phyloP scores from a whole-genome alignment of 345 rosid species.

The Reutealis trisperma region DNA sequence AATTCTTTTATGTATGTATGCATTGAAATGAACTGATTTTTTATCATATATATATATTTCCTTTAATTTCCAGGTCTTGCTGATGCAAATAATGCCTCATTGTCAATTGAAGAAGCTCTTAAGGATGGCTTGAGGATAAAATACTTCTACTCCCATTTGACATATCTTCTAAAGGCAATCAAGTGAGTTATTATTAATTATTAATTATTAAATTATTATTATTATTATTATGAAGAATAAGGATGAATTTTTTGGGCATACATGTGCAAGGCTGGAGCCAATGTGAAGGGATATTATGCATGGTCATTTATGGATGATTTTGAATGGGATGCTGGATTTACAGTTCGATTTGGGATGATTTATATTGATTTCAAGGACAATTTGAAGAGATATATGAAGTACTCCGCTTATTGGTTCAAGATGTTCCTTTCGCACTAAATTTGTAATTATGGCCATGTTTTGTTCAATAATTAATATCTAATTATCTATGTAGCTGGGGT shows the following conservation, averaged over 20 bases:
- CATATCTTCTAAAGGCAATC: constrained; percentile 33
- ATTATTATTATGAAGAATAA: not conserved
- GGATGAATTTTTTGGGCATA: not conserved
- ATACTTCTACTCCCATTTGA: constrained; percentile 37
- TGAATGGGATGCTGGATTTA: constrained; percentile 61
- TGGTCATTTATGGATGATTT: constrained; percentile 70
- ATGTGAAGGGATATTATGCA: constrained; percentile 54
- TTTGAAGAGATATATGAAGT: constrained; percentile 53
- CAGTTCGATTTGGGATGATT: constrained; percentile 48
- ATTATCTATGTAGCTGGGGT: no score
- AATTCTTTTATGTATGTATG: not conserved
- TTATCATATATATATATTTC: not conserved
- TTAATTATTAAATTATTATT: not conserved
- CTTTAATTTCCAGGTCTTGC: constrained; percentile 32
- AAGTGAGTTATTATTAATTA: constrained; percentile 27
- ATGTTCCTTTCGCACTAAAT: constrained; percentile 35
- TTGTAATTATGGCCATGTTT: no score
- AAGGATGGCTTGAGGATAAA: constrained; percentile 42
- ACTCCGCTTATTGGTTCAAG: constrained; percentile 61
- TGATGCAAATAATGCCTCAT: constrained; percentile 35
- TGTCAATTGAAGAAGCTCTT: constrained; percentile 33
- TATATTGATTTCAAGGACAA: constrained; percentile 56
- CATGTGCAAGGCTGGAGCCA: constrained; percentile 44
- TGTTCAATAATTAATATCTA: no score
- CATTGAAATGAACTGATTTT: not conserved